Percentiles rank a stretch among this genome's conserved stretches.
Evolutionary conservation across 2,329 filamentous ascomycete species (phyloP).

Genomic region (Trichoderma guizhouense): DNA sequence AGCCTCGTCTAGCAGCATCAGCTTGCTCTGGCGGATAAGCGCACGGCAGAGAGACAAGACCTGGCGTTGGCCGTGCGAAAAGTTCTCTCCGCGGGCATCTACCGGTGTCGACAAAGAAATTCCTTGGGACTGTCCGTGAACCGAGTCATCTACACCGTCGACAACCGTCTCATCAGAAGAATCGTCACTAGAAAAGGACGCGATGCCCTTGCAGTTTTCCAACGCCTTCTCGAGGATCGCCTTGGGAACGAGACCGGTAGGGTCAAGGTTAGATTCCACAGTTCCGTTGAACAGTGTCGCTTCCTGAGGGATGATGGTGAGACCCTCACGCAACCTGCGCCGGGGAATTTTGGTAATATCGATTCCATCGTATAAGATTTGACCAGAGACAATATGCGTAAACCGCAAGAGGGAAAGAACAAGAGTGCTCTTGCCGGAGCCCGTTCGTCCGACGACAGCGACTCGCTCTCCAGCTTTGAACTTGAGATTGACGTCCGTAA

Average conservation of each 20-base stretch:
- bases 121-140: conserved; percentile 21
- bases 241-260: conserved; percentile 54
- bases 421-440: conserved; percentile 77
- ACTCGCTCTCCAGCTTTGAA: conserved; percentile 68
- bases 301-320: conserved; percentile 59
- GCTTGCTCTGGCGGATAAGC: conserved; percentile 51
- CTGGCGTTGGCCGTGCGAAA: conserved; percentile 57
- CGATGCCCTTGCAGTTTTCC: conserved; percentile 59
- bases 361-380: conserved; percentile 53
- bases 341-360: conserved; percentile 53
- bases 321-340: conserved; percentile 48
- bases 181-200: conserved; percentile 45
- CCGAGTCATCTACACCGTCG: conserved; percentile 22
- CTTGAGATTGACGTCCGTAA: conserved; percentile 48
- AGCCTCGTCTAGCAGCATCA: conserved; percentile 57
- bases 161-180: conserved; percentile 32
- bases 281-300: conserved; percentile 55
- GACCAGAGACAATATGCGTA: conserved; percentile 48
- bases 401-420: conserved; percentile 55
- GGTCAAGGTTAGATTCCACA: conserved; percentile 59
- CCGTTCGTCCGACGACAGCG: conserved; percentile 76
- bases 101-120: conserved; percentile 45
- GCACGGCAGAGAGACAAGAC: conserved; percentile 57
- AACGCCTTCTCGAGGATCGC: conserved; percentile 56
- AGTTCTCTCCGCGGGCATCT: conserved; percentile 52